phyloP scores from a whole-genome alignment of 192 early-diverging fungal species.

The Nowakowskiella sp. region DNA sequence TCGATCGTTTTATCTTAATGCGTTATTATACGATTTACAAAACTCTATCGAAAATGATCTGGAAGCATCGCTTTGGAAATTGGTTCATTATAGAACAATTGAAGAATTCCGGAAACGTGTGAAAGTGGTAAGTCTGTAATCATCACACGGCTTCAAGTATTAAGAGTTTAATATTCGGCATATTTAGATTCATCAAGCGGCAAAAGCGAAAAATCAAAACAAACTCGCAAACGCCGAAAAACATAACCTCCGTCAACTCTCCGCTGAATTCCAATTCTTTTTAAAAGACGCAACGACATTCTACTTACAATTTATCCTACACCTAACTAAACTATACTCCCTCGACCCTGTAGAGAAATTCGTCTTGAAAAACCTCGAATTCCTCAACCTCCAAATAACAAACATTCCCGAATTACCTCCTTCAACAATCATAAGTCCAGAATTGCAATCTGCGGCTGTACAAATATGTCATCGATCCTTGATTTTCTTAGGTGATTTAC shows the following conservation, averaged over 20 bases:
- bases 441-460: no score
- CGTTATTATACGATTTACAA: no score
- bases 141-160: not conserved
- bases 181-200: not conserved
- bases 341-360: not conserved
- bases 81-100: conserved; percentile 26
- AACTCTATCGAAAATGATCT: conserved; percentile 13
- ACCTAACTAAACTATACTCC: not conserved
- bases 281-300: conserved; percentile 17
- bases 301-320: conserved; percentile 19
- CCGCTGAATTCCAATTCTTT: conserved; percentile 17
- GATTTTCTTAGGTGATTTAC: conserved; percentile 61
- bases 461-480: conserved; percentile 32
- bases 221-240: conserved; percentile 1
- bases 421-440: no score
- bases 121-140: conserved; percentile 13
- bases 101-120: conserved; percentile 29
- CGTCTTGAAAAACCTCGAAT: not conserved
- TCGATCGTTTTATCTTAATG: no score
- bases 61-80: conserved; percentile 29
- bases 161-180: not conserved
- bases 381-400: no score
- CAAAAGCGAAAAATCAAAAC: not conserved
- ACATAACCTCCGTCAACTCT: conserved; percentile 6
- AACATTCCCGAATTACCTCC: no score